Evolutionary conservation across 75 land plant species (phyloP), one percentile per base, ranked within the genome.

Genomic region (Pinus albicaulis): DNA sequence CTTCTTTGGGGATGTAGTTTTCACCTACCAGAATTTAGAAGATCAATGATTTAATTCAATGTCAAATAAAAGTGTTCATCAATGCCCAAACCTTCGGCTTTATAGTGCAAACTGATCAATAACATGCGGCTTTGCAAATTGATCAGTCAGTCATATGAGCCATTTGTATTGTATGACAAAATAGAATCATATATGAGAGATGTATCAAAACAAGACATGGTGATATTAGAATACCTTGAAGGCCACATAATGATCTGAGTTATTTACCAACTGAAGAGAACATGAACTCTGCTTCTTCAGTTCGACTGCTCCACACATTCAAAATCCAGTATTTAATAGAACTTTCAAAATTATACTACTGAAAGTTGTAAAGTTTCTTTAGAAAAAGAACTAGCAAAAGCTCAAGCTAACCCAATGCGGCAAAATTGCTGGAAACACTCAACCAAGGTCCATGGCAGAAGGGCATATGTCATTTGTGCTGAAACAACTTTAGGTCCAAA

Each of bases 1-100:
- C 80, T 93, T 95, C 83, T 88, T 93, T 12, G 98, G 98, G 38
- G 89, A 91, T 24, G 98, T 95, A 13, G 96, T 93, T 80, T 95
- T 95, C 57, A 95, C 96, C 98, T 95, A 77, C 31, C 41, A 62
- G 28, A 52, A 55, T 55, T 17, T 48, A 16, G 55, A 78, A 8
- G 16, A 61, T 8, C 16, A n/a, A n/a, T 8, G 71, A 78, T 57
- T 15, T 34, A 73, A 19, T 19, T 66, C 71, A 68, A 41, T 19
- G 41, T 41, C n/a, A 36, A 68, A 38, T 41, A 41, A 41, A 68
- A 66, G 12, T 68, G 3, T 36, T 17, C 3, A 10, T 48, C 53
- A 10, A 48, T 48, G 53, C 71, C 20, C 34, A 68, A 17, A 10
- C 24, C 38, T 19, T 68, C 52, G n/a, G 44, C 24, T 11, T 41